Conservation (phyloP, 2,329 filamentous ascomycete genomes). For the Thermomyces lanuginosus region DNA sequence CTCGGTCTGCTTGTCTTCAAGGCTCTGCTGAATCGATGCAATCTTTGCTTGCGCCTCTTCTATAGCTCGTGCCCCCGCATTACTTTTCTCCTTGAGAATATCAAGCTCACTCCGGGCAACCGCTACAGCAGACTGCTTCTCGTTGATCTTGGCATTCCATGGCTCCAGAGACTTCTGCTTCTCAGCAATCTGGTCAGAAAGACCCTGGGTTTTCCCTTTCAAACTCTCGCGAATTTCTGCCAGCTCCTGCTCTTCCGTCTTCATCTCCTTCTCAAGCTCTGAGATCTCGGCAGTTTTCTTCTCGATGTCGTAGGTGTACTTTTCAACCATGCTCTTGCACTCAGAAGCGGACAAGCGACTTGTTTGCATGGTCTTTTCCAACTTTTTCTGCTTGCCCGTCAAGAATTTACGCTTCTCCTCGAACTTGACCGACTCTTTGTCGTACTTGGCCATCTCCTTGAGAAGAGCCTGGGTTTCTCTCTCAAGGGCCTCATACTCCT, state of each 20-base stretch:
- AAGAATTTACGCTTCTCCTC: slow-evolving; percentile 97
- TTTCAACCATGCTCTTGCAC: slow-evolving; percentile 59
- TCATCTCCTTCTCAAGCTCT: slow-evolving; percentile 59
- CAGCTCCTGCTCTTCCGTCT: slow-evolving; percentile 66
- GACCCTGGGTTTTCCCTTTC: slow-evolving; percentile 87
- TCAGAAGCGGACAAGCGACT: slow-evolving; percentile 60
- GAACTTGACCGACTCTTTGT: slow-evolving; percentile 93
- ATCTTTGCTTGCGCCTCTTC: slow-evolving; percentile 74
- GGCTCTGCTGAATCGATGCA: slow-evolving; percentile 51
- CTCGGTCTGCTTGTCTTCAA: slow-evolving; percentile 53
- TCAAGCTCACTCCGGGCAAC: slow-evolving; percentile 89
- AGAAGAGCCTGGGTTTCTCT: slow-evolving; percentile 62
- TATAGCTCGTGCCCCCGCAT: slow-evolving; percentile 67
- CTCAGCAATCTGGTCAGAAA: slow-evolving; percentile 77
- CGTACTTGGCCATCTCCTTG: slow-evolving; percentile 82
- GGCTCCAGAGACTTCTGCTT: slow-evolving; percentile 93
- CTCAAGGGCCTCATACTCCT: slow-evolving; percentile 67
- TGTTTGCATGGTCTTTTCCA: slow-evolving; percentile 70
- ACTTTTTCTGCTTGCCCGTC: slow-evolving; percentile 77
- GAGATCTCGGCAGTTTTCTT: slow-evolving; percentile 58
- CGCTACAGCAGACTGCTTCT: slow-evolving; percentile 84
- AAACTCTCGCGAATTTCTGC: slow-evolving; percentile 67
- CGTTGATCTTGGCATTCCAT: slow-evolving; percentile 93
- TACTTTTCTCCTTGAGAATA: slow-evolving; percentile 78
- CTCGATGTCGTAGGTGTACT: slow-evolving; percentile 63